These are phyloP conservation scores for Candida glaebosa DNA, from an alignment of 805 yeast species.

Conservation along the genomic window DNA sequence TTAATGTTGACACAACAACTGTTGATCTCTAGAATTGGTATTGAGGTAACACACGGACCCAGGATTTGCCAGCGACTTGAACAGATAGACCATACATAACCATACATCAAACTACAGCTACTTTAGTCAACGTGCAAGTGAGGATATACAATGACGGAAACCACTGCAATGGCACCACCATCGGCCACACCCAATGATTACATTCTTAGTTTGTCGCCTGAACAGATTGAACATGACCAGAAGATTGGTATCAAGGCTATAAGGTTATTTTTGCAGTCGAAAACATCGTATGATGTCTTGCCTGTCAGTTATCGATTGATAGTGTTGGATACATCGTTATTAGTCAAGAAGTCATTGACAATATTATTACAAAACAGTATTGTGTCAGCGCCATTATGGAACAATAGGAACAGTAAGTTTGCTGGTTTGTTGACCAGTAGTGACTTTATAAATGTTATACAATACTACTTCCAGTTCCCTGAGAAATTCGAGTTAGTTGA, in stretches of 20 bases:
- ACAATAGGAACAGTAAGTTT: slow-evolving; percentile 78
- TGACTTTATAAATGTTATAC: slow-evolving; percentile 93
- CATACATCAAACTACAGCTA: no score
- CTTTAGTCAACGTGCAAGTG: neutral
- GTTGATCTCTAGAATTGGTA: no score
- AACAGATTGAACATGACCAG: slow-evolving; percentile 57
- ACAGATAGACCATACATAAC: no score
- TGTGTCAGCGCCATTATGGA: slow-evolving; percentile 97
- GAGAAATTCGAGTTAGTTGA: slow-evolving; percentile 87
- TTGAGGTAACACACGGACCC: no score
- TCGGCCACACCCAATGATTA: slow-evolving; percentile 41
- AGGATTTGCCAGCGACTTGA: no score
- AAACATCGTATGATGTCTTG: slow-evolving; percentile 92
- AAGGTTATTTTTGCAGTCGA: slow-evolving; percentile 76
- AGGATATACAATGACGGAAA: slow-evolving; percentile 5
- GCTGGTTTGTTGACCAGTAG: slow-evolving; percentile 91
- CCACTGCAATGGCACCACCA: slow-evolving; percentile 11
- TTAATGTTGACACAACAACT: no score
- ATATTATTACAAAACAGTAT: slow-evolving; percentile 89
- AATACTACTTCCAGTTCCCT: slow-evolving; percentile 86
- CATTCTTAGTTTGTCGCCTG: slow-evolving; percentile 36
- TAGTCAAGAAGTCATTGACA: slow-evolving; percentile 86
- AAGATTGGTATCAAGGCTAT: slow-evolving; percentile 77
- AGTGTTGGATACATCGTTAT: slow-evolving; percentile 86
- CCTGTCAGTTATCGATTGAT: slow-evolving; percentile 93